phyloP scores from a whole-genome alignment of 257 asterid species.

The Solanum dulcamara region DNA sequence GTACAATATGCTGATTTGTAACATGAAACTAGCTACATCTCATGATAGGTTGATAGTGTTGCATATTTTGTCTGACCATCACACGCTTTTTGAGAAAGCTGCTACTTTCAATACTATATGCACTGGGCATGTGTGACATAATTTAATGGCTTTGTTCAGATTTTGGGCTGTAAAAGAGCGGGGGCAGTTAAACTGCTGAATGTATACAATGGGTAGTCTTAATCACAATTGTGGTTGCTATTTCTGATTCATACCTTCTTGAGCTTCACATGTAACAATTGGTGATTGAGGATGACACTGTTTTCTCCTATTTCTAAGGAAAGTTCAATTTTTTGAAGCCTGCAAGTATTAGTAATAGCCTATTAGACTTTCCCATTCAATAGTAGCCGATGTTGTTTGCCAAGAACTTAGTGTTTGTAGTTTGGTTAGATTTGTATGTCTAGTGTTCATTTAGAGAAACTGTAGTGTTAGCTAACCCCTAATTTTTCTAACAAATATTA shows the following conservation, averaged over 20 bases:
- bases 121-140: neutral
- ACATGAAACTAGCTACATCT: neutral
- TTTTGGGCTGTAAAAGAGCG: neutral
- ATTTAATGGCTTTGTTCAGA: neutral
- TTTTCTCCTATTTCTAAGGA: neutral
- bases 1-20: neutral
- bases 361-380: neutral
- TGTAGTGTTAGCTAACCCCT: neutral
- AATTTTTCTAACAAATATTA: neutral
- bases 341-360: neutral
- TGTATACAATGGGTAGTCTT: neutral
- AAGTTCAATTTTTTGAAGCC: neutral
- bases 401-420: neutral
- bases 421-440: neutral
- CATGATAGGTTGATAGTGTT: neutral
- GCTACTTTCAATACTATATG: neutral
- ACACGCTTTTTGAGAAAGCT: neutral
- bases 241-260: neutral
- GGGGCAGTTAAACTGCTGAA: neutral
- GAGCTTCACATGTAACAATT: neutral
- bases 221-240: neutral
- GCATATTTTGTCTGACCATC: neutral
- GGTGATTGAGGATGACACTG: neutral
- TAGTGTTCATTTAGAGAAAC: neutral
- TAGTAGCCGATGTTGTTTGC: neutral